Conservation (phyloP, 352 stramenopile species). For the Phytopythium litorale region DNA sequence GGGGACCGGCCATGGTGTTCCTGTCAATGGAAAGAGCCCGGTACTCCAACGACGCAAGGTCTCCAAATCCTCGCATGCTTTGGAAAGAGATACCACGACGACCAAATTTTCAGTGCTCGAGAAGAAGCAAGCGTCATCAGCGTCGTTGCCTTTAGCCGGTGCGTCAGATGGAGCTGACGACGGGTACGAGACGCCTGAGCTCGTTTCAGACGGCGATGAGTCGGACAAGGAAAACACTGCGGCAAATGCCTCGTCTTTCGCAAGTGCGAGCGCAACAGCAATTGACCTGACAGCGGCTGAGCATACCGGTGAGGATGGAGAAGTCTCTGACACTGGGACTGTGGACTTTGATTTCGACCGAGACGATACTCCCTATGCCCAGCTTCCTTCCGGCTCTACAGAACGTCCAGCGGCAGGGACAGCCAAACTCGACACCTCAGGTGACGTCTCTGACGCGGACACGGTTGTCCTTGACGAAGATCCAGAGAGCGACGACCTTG, state of each 20-base stretch:
- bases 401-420: background rate
- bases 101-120: background rate
- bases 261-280: background rate
- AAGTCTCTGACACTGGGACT: slow-evolving; percentile 29
- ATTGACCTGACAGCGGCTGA: background rate
- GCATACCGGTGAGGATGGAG: slow-evolving; percentile 9
- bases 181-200: slow-evolving; percentile 8
- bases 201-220: background rate
- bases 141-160: background rate
- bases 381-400: background rate
- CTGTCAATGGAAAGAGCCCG: background rate
- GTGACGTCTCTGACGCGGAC: slow-evolving; percentile 2
- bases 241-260: background rate
- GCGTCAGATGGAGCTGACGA: background rate
- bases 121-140: background rate
- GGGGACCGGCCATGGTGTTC: background rate
- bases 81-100: background rate
- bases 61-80: background rate
- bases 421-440: background rate
- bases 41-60: background rate
- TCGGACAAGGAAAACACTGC: background rate
- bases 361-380: background rate
- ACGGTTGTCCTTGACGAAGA: slow-evolving; percentile 10
- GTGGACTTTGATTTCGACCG: slow-evolving; percentile 21
- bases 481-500: slow-evolving; percentile 33